Evolutionary conservation across 208 protist genomes (phyloP), one percentile per base, ranked within the genome.

Genomic region (Crithidia thermophila): DNA sequence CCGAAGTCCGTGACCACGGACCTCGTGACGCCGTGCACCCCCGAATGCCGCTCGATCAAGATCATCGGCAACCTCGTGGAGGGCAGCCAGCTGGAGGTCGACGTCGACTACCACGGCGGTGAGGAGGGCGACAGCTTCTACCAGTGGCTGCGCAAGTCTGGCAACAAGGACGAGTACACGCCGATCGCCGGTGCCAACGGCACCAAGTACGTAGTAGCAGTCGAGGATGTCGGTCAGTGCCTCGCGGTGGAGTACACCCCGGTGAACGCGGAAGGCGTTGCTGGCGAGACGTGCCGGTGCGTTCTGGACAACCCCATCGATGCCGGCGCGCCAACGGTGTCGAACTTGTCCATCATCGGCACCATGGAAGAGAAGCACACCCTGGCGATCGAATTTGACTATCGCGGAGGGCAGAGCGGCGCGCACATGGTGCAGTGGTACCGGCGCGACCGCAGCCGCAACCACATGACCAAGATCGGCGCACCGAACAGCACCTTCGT

Each of bases 231-330:
- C 13, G 87, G 90, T 50, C 85, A 91, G 66, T 93, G 74, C 71
- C 67, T 97, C 56, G 89, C 89, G 25, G 93, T 97, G 37, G 88
- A 97, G 72, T 94, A 94, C 81, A 97, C 93, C 7, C 93, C 93
- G 20, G 84, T 95, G 34, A 95, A 90, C 76, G 78, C 72, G 31
- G 68, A 88, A 27, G 93, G 90, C 28, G 82, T 87, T 28, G 89
- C 92, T 45, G 93, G 93, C 40, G 90, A 96, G 79, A 93, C 91
- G 39, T 94, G 88, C 71, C 88, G 88, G 56, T 96, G 88, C 61
- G 88, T 96, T 23, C 78, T 96, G 53, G 86, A 96, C 61, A 91
- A 90, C 53, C 78, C 85, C 20, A 96, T 96, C 72, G 87, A 94
- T 56, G 72, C 87, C 14, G 80, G 74, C 33, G 46, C 74, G 31